Evolutionary conservation across 2,329 filamentous ascomycete species (phyloP), one percentile per base, ranked within the genome.

Genomic region (Paecilomyces formosus): DNA sequence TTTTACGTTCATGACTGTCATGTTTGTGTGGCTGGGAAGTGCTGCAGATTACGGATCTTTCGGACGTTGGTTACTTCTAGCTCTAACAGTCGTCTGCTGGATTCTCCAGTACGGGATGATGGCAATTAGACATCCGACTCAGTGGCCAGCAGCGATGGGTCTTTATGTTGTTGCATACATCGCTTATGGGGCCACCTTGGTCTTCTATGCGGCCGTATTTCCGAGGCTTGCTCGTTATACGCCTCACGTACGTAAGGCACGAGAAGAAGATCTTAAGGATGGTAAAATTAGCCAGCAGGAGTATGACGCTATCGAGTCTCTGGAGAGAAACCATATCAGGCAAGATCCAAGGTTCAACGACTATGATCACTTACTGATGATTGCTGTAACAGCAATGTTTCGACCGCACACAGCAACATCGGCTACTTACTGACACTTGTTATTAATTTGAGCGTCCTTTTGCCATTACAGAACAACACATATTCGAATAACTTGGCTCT

Each of bases 41-140:
- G 74, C 74, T 6, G 75, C 75, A 18, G 75, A 77, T 58, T 77
- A 77, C 61, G 74, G 74, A 33, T 73, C 68, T 13, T 77, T 77
- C 58, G 72, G 74, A 3, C 68, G 73, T 56, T 76, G 73, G 74
- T 58, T 77, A 22, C 67, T 77, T n/a, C 62, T 76, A 8, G 66
- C 60, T 2, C 62, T 77, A n/a, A 77, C 75, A 0, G 66, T 76
- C 11, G 63, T 77, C 18, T 76, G 74, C 50, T 77, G 75, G 75
- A 64, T 68, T 0, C 66, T 76, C 49, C 74, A 77, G 61, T 77
- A 76, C 56, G 69, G 68, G 1, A 77, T 76, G 72, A 68, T 77
- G 62, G 64, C 70, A 5, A 73, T 77, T 31, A 64, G 66, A 22
- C 55, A 70, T 51, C 68, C 74, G 0, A 68, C 61, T 21, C 74